Conservation (phyloP, 2,329 filamentous ascomycete species). For the Podosphaera xanthii region DNA sequence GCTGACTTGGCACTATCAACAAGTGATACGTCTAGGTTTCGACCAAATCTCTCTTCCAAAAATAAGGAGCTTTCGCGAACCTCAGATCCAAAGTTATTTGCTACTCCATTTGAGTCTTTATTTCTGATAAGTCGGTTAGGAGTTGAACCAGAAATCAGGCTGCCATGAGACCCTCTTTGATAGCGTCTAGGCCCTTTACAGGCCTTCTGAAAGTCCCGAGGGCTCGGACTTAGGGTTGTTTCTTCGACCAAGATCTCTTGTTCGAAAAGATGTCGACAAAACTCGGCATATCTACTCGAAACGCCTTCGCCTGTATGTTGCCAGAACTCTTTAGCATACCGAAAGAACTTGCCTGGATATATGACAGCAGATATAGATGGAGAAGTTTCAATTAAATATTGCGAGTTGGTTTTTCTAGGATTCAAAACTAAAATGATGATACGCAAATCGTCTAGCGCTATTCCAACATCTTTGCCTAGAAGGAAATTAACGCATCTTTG, state of each 20-base stretch:
- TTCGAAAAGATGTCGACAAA: conserved; percentile 53
- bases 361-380: conserved; percentile 49
- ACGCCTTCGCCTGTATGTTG: conserved; percentile 87
- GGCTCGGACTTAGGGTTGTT: conserved; percentile 10
- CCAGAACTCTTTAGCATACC: conserved; percentile 83
- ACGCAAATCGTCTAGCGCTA: conserved; percentile 25
- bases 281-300: conserved; percentile 77
- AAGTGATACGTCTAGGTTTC: conserved; percentile 64
- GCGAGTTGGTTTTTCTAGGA: conserved; percentile 26
- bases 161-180: conserved; percentile 35
- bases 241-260: conserved; percentile 35
- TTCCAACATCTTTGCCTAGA: conserved; percentile 28
- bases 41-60: conserved; percentile 80
- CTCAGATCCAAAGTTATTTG: conserved; percentile 8
- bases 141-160: conserved; percentile 10
- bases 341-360: conserved; percentile 41
- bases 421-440: conserved; percentile 42
- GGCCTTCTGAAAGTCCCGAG: conserved; percentile 10
- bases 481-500: conserved; percentile 55
- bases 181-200: conserved; percentile 60
- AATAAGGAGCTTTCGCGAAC: conserved; percentile 50
- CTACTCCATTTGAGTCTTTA: neutral
- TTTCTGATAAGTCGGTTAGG: conserved; percentile 1
- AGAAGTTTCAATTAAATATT: conserved; percentile 27
- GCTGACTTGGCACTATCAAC: conserved; percentile 67